Conservation (phyloP, 2,329 filamentous ascomycete species). For the Aspergillus texensis region DNA sequence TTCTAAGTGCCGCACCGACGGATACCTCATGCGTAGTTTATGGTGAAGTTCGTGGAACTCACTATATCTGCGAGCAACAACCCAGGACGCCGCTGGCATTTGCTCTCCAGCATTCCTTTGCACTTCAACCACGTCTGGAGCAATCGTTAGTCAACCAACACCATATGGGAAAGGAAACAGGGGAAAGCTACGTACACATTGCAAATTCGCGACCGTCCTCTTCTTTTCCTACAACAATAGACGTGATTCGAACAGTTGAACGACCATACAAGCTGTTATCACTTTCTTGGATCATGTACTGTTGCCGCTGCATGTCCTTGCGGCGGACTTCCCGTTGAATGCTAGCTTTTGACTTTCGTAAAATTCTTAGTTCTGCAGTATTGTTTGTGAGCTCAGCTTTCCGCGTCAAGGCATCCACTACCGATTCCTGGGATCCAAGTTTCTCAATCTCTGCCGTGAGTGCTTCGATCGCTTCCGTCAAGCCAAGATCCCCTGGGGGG, state of each 20-base stretch:
- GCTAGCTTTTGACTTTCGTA: slow-evolving; percentile 92
- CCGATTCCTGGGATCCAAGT: slow-evolving; percentile 80
- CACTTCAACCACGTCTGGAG: slow-evolving; percentile 79
- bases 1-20: slow-evolving; percentile 84
- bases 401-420: slow-evolving; percentile 85
- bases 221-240: slow-evolving; percentile 87
- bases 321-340: slow-evolving; percentile 87
- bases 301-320: slow-evolving; percentile 93
- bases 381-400: slow-evolving; percentile 99
- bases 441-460: slow-evolving; percentile 92
- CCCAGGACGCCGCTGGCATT: slow-evolving; percentile 95
- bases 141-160: slow-evolving; percentile 19
- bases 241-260: slow-evolving; percentile 85
- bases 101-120: slow-evolving; percentile 87
- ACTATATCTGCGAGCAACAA: slow-evolving; percentile 88
- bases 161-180: background rate
- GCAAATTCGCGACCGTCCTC: slow-evolving; percentile 93
- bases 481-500: slow-evolving; percentile 86
- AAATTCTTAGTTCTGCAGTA: slow-evolving; percentile 84
- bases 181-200: slow-evolving; percentile 60
- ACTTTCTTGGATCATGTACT: slow-evolving; percentile 96
- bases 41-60: slow-evolving; percentile 97
- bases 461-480: slow-evolving; percentile 87
- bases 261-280: slow-evolving; percentile 96
- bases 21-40: slow-evolving; percentile 78